Percentiles rank a stretch among this genome's conserved stretches.
Conservation (phyloP, 371 early-diverging fungal species). For the Mortierella sp. region DNA sequence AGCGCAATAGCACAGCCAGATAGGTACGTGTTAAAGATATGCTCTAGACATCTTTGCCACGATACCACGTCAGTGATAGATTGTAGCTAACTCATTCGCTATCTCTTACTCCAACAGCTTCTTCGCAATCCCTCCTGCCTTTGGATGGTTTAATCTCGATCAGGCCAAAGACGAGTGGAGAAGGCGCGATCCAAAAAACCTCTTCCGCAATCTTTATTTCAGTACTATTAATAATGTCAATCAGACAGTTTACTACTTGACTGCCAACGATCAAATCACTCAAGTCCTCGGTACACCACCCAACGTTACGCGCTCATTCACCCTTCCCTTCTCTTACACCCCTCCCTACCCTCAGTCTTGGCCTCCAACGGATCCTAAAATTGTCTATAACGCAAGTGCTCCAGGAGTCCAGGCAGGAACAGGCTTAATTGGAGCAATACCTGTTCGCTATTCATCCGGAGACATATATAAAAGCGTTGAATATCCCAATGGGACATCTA, state of each 20-base stretch:
- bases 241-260: constrained; percentile 28
- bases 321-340: too few species aligned
- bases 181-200: not conserved
- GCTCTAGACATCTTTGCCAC: too few species aligned
- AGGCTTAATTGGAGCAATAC: constrained; percentile 39
- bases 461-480: not conserved
- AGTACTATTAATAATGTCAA: not conserved
- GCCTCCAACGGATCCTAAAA: constrained; percentile 36
- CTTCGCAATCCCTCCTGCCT: constrained; percentile 23
- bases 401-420: constrained; percentile 20
- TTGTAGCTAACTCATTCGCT: not conserved
- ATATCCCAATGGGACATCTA: not conserved
- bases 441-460: constrained; percentile 19
- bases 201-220: not conserved
- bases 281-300: constrained; percentile 21
- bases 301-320: constrained; percentile 27
- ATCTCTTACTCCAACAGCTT: constrained; percentile 9
- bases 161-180: not conserved
- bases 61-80: too few species aligned
- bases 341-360: constrained; percentile 7
- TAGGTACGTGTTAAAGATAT: constrained; percentile 19
- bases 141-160: constrained; percentile 35
- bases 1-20: constrained; percentile 14
- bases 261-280: constrained; percentile 25
- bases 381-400: constrained; percentile 22